These are phyloP conservation scores for Fusarium poae DNA, from an alignment of 2,329 filamentous ascomycete species.

Conservation along the genomic window DNA sequence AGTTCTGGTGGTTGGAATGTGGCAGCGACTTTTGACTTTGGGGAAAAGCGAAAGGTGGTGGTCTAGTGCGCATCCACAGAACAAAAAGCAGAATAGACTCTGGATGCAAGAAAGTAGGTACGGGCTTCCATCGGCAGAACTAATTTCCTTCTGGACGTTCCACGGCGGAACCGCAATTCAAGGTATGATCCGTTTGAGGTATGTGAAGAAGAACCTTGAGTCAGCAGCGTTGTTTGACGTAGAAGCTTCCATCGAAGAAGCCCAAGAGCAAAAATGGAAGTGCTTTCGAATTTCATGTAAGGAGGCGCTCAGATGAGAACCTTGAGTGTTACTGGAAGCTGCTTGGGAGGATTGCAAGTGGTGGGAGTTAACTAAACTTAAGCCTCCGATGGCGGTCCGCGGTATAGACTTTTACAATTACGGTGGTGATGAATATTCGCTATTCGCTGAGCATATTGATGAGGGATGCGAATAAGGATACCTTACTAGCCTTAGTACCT, in stretches of 20 bases:
- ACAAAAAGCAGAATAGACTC: neutral
- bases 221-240: neutral
- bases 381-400: neutral
- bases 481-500: neutral
- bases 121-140: constrained; percentile 1
- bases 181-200: constrained; percentile 9
- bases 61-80: constrained; percentile 7
- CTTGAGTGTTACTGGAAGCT: neutral
- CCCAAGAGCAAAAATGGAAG: neutral
- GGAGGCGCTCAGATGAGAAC: neutral
- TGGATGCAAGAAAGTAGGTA: neutral
- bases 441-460: neutral
- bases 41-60: neutral
- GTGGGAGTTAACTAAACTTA: neutral
- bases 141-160: constrained; percentile 29
- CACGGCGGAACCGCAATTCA: constrained; percentile 12
- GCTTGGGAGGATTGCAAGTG: neutral
- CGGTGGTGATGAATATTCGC: neutral
- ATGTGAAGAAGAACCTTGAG: constrained; percentile 15
- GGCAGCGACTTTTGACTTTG: constrained; percentile 19
- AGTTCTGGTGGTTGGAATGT: constrained; percentile 28
- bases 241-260: constrained; percentile 23
- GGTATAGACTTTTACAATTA: neutral
- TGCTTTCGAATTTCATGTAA: neutral
- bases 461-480: neutral